Base-by-base conservation (phyloP, 2,329 filamentous ascomycete genomes). In the Chrysoporthe deuterocubensis region DNA sequence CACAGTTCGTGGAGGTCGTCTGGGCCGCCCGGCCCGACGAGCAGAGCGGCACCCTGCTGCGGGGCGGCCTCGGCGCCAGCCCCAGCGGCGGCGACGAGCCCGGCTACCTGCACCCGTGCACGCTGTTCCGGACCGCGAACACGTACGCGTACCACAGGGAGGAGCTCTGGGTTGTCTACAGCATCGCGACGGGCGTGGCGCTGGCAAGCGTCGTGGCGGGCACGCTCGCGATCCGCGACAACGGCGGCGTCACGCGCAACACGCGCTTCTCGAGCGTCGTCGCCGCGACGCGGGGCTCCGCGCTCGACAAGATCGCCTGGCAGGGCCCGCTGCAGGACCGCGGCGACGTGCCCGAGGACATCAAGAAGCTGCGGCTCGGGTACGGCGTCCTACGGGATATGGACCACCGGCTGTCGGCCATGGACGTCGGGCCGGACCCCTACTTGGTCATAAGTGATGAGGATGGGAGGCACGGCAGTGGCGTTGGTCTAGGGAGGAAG, bases 231-330 rank as follows among this genome's bases (percentile, higher is more conserved):
- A 71, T 81, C 32, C 67, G 74, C 1, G 74, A 77, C 60, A 76
- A 76, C 67, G 77, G 78, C 64, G 76, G 78, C 52, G 76, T 78
- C 42, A 74, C 77, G 7, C 75, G 78, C 44, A 77, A 80, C 71
- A 78, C 76, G 34, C 74, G 75, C 5, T 79, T 81, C 71, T 81
- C 79, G 9, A 79, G 76, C 71, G 76, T 82, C 62, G 75, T 81
- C n/a, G 79, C 80, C 2, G 79, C 80, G 14, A 81, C 80, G 18
- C 73, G 80, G 37, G 81, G 80, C 1, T 76, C 75, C 1, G 78
- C 78, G n/a, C 73, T 81, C 3, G 79, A 82, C 59, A 75, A 73
- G 59, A 70, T 81, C 32, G 73, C 72, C 1, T 75, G 75, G 71
- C 44, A 43, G 68, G 71, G 71, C 4, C 68, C 68, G 26, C 42